These are phyloP conservation scores for Gamsiella multidivaricata DNA, from an alignment of 192 early-diverging fungal species.

Conservation along the genomic window DNA sequence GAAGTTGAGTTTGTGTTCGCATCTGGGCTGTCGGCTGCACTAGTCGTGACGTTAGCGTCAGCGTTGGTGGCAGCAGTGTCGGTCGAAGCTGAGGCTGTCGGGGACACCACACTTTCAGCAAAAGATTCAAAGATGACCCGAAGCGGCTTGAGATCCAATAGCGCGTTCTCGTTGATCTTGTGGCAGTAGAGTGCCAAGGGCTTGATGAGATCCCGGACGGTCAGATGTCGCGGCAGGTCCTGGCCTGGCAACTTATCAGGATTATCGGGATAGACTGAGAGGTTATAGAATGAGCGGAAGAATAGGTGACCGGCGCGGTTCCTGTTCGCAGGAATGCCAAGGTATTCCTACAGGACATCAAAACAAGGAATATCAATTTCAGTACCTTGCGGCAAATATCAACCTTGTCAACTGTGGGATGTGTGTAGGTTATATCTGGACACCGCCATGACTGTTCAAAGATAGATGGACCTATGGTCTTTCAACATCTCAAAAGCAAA, in stretches of 20 bases:
- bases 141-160: constrained; percentile 23
- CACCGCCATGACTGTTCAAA: no score
- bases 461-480: no score
- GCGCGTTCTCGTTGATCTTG: constrained; percentile 3
- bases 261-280: constrained; percentile 24
- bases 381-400: background rate
- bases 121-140: constrained; percentile 46
- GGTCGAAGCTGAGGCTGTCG: background rate
- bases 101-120: background rate
- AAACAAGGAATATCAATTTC: background rate
- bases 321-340: constrained; percentile 14
- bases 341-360: constrained; percentile 18
- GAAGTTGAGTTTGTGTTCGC: background rate
- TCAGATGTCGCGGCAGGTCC: constrained; percentile 5
- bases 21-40: background rate
- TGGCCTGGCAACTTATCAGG: constrained; percentile 2
- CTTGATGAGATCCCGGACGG: constrained; percentile 34
- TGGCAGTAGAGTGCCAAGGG: constrained; percentile 47
- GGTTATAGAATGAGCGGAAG: constrained; percentile 47
- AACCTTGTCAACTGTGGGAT: no score
- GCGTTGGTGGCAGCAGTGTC: background rate
- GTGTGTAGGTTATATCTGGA: no score
- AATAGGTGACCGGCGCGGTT: constrained; percentile 19
- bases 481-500: no score
- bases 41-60: background rate